These are phyloP conservation scores for Plasmodium vivax DNA, from an alignment of 169 alveolate species.

Conservation along the genomic window DNA sequence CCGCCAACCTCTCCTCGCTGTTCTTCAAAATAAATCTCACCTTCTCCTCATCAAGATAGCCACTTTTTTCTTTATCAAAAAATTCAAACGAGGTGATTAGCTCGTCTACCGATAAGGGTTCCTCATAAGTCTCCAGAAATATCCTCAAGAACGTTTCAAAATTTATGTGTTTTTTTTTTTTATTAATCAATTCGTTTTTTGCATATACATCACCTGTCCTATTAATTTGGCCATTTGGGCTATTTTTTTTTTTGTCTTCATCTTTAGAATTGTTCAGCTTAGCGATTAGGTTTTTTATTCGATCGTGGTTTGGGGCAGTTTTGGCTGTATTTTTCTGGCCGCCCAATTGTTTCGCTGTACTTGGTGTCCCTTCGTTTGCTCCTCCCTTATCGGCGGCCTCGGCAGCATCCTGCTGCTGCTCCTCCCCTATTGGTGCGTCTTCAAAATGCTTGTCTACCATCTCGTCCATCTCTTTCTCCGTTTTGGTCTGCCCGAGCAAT, in stretches of 20 bases:
- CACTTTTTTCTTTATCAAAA: slow-evolving; percentile 69
- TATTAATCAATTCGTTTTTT: not conserved
- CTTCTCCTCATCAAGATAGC: slow-evolving; percentile 28
- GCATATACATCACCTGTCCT: not conserved
- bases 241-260: slow-evolving; percentile 5
- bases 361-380: not conserved
- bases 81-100: slow-evolving; percentile 63
- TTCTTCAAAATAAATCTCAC: slow-evolving; percentile 43
- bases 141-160: slow-evolving; percentile 68
- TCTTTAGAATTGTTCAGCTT: slow-evolving; percentile 10
- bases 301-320: not conserved
- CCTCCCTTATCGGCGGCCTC: not conserved
- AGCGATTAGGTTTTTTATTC: slow-evolving; percentile 35
- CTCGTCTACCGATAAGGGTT: slow-evolving; percentile 54
- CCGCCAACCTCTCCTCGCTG: slow-evolving; percentile 36
- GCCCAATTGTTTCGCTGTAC: not conserved
- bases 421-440: slow-evolving; percentile 4
- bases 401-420: slow-evolving; percentile 4
- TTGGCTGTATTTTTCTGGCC: slow-evolving; percentile 6
- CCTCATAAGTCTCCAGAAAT: slow-evolving; percentile 44
- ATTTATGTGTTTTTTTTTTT: slow-evolving; percentile 48
- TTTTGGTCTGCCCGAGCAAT: slow-evolving; percentile 69
- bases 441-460: slow-evolving; percentile 42
- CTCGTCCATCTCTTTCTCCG: slow-evolving; percentile 50
- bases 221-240: not conserved